Conservation (phyloP, 2,329 filamentous ascomycete species). For the Aspergillus vadensis region DNA sequence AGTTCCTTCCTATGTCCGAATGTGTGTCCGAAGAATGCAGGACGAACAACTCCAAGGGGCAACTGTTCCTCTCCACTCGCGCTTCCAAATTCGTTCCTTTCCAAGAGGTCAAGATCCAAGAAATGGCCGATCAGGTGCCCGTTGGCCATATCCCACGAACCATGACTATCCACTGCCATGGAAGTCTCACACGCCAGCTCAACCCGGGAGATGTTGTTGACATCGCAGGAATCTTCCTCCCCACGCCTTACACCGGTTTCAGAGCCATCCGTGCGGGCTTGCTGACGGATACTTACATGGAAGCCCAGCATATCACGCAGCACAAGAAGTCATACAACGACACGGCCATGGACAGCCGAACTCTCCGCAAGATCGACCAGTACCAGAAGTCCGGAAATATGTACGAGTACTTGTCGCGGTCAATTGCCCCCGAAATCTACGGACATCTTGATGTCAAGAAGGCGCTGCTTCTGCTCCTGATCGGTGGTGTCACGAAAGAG, state of each 20-base stretch:
- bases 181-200: constrained; percentile 79
- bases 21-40: constrained; percentile 91
- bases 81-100: constrained; percentile 97
- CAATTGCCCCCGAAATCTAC: constrained; percentile 96
- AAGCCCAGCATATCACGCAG: constrained; percentile 89
- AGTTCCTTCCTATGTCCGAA: constrained; percentile 81
- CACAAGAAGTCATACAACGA: constrained; percentile 99
- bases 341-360: constrained; percentile 77
- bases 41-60: constrained; percentile 86
- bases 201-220: constrained; percentile 95
- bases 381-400: constrained; percentile 84
- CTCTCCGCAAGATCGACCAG: constrained; percentile 81
- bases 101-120: constrained; percentile 97
- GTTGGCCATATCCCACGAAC: constrained; percentile 96
- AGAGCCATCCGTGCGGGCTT: constrained; percentile 93
- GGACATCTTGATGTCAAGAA: constrained; percentile 98
- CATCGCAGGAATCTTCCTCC: constrained; percentile 91
- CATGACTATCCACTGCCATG: constrained; percentile 85
- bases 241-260: constrained; percentile 98
- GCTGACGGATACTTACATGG: constrained; percentile 95
- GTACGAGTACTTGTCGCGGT: constrained; percentile 93
- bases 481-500: constrained; percentile 93
- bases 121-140: constrained; percentile 98
- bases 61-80: constrained; percentile 90
- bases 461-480: constrained; percentile 88